These are phyloP conservation scores for Lachancea lanzarotensis DNA, from an alignment of 805 yeast genomes.

Conservation along the genomic window DNA sequence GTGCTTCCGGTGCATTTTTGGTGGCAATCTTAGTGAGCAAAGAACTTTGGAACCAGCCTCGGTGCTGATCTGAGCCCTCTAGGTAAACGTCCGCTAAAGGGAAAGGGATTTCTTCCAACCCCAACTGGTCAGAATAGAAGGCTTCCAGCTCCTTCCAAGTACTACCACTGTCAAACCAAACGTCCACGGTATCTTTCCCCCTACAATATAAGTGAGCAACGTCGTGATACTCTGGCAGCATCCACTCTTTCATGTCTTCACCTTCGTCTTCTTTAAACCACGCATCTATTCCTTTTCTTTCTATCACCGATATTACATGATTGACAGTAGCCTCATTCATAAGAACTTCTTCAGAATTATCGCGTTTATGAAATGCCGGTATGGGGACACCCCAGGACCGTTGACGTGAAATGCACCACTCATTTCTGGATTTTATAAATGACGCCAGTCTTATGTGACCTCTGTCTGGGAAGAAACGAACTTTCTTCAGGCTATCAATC, in stretches of 20 bases:
- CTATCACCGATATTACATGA: constrained; percentile 51
- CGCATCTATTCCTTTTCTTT: constrained; percentile 57
- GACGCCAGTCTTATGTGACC: constrained; percentile 67
- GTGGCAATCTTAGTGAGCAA: constrained; percentile 66
- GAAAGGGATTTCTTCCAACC: constrained; percentile 31
- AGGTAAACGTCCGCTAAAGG: constrained; percentile 74
- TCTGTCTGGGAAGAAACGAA: constrained; percentile 64
- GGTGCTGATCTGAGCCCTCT: constrained; percentile 97
- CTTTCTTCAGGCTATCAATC: constrained; percentile 49
- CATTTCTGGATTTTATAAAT: constrained; percentile 71
- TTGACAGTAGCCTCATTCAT: constrained; percentile 50
- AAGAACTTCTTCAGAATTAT: constrained; percentile 54
- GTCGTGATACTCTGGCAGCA: constrained; percentile 48
- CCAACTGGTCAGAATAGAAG: constrained; percentile 34
- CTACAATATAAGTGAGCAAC: constrained; percentile 44
- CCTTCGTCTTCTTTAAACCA: constrained; percentile 65
- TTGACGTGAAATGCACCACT: constrained; percentile 98
- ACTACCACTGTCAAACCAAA: constrained; percentile 97
- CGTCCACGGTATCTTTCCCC: constrained; percentile 93
- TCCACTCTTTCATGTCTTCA: constrained; percentile 45
- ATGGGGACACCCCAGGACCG: constrained; percentile 98
- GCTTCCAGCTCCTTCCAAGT: constrained; percentile 56
- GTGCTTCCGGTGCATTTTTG: constrained; percentile 38
- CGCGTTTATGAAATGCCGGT: constrained; percentile 65
- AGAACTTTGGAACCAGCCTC: constrained; percentile 99